A percentile compares a stretch with the other conserved stretches of the same genome.
These are phyloP conservation scores for Immersiella caudata DNA, from an alignment of 495 filamentous ascomycete species.

Conservation along the genomic window DNA sequence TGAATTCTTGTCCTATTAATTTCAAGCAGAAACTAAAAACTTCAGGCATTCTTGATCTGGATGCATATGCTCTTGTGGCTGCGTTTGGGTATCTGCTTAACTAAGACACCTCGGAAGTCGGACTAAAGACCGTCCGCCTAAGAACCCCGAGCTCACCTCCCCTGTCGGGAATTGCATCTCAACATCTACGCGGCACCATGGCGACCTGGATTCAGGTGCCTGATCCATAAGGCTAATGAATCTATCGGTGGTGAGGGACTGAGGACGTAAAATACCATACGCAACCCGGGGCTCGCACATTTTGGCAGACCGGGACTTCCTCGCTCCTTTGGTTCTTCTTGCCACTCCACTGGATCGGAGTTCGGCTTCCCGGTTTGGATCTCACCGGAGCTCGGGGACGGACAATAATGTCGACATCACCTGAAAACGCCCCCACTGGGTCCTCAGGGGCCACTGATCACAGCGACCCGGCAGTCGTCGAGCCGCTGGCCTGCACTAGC, in stretches of 20 bases:
- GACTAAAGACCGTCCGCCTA: conserved; percentile 35
- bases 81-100: conserved; percentile 22
- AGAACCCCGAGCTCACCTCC: conserved; percentile 25
- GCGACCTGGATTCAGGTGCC: conserved; percentile 19
- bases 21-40: conserved; percentile 5
- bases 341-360: neutral
- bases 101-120: conserved; percentile 32
- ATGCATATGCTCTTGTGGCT: neutral
- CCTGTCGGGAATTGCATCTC: conserved; percentile 15
- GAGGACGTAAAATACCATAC: conserved; percentile 7
- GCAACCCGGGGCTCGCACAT: conserved; percentile 21
- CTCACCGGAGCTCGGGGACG: neutral
- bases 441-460: conserved; percentile 8
- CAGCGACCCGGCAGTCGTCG: neutral
- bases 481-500: conserved; percentile 56
- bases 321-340: neutral
- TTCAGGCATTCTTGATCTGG: neutral
- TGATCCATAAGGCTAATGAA: conserved; percentile 21
- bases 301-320: conserved; percentile 5
- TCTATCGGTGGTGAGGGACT: neutral
- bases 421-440: conserved; percentile 20
- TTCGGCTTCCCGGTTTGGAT: conserved; percentile 18
- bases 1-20: neutral
- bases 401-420: conserved; percentile 24
- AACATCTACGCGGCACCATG: conserved; percentile 20